phyloP scores from a whole-genome alignment of 176 grass and related monocot species.

The Phoenix roebelenii region DNA sequence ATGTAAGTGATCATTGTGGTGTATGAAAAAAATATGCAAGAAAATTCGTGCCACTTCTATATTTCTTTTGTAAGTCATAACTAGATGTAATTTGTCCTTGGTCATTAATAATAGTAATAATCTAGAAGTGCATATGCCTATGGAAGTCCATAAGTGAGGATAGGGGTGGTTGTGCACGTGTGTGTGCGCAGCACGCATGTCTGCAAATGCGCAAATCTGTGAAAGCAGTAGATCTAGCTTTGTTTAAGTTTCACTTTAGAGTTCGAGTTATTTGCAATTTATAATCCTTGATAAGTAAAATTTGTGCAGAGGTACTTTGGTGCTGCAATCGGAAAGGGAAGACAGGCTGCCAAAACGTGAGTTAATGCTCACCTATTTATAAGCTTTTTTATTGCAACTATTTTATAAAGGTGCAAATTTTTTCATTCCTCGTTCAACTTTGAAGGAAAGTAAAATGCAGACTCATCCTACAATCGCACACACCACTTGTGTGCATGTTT shows the following conservation, averaged over 20 bases:
- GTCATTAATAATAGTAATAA: too few relatives aligned
- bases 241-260: too few relatives aligned
- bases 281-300: constrained; percentile 24
- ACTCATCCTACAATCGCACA: background rate
- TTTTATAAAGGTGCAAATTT: background rate
- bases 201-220: too few relatives aligned
- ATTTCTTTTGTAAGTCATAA: too few relatives aligned
- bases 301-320: constrained; percentile 60
- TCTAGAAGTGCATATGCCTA: too few relatives aligned
- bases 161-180: too few relatives aligned
- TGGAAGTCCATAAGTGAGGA: too few relatives aligned
- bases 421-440: too few relatives aligned
- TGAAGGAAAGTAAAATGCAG: background rate
- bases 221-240: too few relatives aligned
- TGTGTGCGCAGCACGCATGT: too few relatives aligned
- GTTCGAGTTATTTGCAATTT: background rate
- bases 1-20: constrained; percentile 34
- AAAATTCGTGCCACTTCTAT: background rate
- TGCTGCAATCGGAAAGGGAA: constrained; percentile 64
- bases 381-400: constrained; percentile 4
- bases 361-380: constrained; percentile 1
- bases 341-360: constrained; percentile 88
- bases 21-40: background rate
- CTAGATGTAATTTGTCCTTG: too few relatives aligned
- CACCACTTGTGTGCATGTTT: background rate